These are phyloP conservation scores for Ogataea glucozyma DNA, from an alignment of 805 yeast genomes.

Conservation along the genomic window DNA sequence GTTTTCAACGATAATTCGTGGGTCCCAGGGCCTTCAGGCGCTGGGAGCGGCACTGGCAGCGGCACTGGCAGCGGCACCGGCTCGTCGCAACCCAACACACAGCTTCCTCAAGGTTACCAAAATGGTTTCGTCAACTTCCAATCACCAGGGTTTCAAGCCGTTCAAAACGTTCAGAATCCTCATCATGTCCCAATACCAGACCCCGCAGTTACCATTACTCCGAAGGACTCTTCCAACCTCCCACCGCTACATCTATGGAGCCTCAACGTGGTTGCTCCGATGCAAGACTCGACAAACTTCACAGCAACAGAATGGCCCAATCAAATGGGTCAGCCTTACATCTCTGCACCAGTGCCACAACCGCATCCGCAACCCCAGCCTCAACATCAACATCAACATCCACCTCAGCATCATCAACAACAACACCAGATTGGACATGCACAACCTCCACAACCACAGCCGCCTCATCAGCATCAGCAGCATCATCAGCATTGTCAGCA, in stretches of 20 bases:
- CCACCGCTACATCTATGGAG: background rate
- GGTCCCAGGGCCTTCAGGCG: background rate
- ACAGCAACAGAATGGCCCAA: background rate
- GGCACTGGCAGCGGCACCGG: too few species aligned
- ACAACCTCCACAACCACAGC: too few species aligned
- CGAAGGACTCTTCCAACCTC: background rate
- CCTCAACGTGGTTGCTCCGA: background rate
- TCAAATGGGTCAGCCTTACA: background rate
- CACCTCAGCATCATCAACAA: too few species aligned
- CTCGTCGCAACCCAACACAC: background rate
- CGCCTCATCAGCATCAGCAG: too few species aligned
- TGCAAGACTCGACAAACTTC: background rate
- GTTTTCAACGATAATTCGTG: constrained; percentile 1
- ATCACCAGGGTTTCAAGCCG: background rate
- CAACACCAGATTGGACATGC: too few species aligned
- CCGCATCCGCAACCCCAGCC: too few species aligned
- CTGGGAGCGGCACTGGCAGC: too few species aligned
- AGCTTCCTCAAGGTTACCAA: background rate
- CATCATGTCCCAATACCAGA: background rate
- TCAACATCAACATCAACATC: too few species aligned
- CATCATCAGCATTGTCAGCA: background rate
- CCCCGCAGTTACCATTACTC: constrained; percentile 1
- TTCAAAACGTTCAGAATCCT: background rate
- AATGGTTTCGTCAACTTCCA: constrained; percentile 1
- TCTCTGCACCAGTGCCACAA: too few species aligned